Evolutionary conservation across 768 basidiomycete genomes (phyloP).

Genomic region (Lactarius indigo): DNA sequence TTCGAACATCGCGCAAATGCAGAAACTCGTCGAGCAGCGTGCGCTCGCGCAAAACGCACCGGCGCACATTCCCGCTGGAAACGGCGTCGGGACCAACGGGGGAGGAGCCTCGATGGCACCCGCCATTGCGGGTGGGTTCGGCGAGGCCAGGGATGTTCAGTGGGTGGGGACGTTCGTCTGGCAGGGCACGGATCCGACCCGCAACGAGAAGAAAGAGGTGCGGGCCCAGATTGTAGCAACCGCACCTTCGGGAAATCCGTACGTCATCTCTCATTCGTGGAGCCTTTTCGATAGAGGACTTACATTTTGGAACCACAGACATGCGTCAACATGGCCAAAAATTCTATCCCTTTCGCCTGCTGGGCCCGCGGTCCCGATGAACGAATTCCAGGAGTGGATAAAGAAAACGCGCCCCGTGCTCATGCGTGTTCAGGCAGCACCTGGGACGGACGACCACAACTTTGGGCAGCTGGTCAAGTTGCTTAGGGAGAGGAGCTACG

Average conservation of each 20-base stretch:
- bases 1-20: slow-evolving; percentile 20
- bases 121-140: not conserved
- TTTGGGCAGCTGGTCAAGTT: slow-evolving; percentile 18
- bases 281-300: not conserved
- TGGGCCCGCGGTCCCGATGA: slow-evolving; percentile 10
- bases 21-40: slow-evolving; percentile 21
- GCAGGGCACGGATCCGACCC: slow-evolving; percentile 20
- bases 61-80: not conserved
- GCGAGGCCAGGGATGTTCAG: not conserved
- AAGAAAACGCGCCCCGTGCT: slow-evolving; percentile 12
- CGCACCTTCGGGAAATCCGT: slow-evolving; percentile 16
- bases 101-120: not conserved
- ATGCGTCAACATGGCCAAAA: slow-evolving; percentile 22
- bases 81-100: not conserved
- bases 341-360: slow-evolving; percentile 16
- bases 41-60: slow-evolving; percentile 8
- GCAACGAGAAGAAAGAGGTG: slow-evolving; percentile 25
- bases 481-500: slow-evolving; percentile 19
- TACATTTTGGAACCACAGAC: not conserved
- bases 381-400: slow-evolving; percentile 26
- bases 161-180: slow-evolving; percentile 22
- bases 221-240: slow-evolving; percentile 21
- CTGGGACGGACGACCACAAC: slow-evolving; percentile 15
- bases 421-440: slow-evolving; percentile 8
- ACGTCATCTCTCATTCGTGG: not conserved